Conservation (phyloP, 78 protist genomes). For the Dictyostelium firmibasis region DNA sequence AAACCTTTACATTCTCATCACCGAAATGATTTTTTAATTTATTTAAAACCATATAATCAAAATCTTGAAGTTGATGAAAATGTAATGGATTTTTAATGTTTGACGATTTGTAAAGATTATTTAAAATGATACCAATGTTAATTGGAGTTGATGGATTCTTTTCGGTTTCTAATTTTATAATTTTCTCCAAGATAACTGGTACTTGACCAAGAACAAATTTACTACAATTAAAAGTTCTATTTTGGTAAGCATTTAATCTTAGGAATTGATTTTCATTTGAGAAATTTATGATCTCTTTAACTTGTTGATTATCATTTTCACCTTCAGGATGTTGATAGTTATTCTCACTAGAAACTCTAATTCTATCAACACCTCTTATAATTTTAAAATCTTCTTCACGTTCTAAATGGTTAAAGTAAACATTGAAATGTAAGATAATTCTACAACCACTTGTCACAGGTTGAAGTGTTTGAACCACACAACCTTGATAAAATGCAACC, state of each 20-base stretch:
- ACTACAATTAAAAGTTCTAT: background rate
- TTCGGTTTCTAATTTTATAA: background rate
- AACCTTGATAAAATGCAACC: background rate
- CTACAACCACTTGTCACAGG: background rate
- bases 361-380: background rate
- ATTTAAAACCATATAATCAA: background rate
- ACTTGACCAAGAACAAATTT: background rate
- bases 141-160: background rate
- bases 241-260: background rate
- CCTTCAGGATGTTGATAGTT: background rate
- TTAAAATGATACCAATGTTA: background rate
- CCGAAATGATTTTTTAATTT: background rate
- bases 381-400: background rate
- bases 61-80: slow-evolving; percentile 1
- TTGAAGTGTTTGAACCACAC: background rate
- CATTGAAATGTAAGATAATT: background rate
- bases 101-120: background rate
- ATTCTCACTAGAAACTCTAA: background rate
- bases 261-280: background rate
- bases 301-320: background rate
- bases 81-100: background rate
- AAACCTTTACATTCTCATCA: background rate
- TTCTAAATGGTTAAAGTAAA: background rate
- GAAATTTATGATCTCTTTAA: background rate
- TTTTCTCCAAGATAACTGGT: background rate